Base-by-base conservation (phyloP, 2,329 filamentous ascomycete genomes). In the Xylaria sp. region DNA sequence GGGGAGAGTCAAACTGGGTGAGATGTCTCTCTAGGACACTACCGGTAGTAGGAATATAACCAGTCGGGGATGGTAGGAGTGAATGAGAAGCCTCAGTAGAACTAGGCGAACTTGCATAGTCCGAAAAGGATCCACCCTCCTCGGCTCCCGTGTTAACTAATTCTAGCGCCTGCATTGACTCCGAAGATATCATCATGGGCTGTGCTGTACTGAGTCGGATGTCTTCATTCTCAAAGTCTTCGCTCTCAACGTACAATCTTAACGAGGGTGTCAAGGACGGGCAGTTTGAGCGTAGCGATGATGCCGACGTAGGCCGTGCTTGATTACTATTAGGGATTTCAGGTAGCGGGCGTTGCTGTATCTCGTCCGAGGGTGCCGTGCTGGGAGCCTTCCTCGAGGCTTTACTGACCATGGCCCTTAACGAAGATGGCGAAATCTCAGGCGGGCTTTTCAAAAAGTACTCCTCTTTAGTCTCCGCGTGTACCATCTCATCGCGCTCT, bases 231-330 rank as follows among this genome's bases (percentile, higher is more conserved):
- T 71, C 68, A 13, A 75, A 75, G 38, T 72, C 71, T n/a, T 69
- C 72, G 47, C 71, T 72, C 23, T 75, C 70, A 33, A 68, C 72
- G 19, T 73, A 75, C 27, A 70, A 65, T 54, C 65, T 69, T 46
- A 75, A 53, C 7, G 73, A 75, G 7, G 73, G 71, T 10, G 73
- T 75, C 21, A 75, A 60, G 3, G 73, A 75, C 27, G 72, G 72
- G 23, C 73, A 74, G 43, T 56, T 71, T 4, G 73, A 75, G 23
- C 66, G 60, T 3, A 72, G 38, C 9, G 73, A 74, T 9, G 67
- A 72, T 19, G 60, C 65, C 1, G 73, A 75, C 7, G 65, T 44
- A 40, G 64, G 68, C 35, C 70, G 70, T 31, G 67, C 62, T 23
- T 60, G 55, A n/a, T 40, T 15, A 19, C 54, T 15, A 19, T 54